Evolutionary conservation across 2,329 filamentous ascomycete genomes (phyloP).

Genomic region (Eutypella sp.): DNA sequence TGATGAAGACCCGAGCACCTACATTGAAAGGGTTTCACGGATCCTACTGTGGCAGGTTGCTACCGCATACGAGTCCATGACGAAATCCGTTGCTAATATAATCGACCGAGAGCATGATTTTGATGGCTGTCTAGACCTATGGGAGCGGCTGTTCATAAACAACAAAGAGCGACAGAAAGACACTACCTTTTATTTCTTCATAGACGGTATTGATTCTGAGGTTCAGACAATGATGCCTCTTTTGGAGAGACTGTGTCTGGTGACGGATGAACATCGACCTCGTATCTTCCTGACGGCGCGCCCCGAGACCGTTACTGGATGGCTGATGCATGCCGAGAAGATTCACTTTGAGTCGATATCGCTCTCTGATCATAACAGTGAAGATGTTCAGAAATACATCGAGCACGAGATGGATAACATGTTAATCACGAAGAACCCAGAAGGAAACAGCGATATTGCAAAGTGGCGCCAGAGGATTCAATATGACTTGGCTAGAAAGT

Average conservation of each 20-base stretch:
- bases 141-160: constrained; percentile 26
- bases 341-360: constrained; percentile 16
- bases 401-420: constrained; percentile 25
- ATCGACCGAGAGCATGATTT: constrained; percentile 21
- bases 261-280: constrained; percentile 13
- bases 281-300: constrained; percentile 24
- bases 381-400: constrained; percentile 28
- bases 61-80: constrained; percentile 27
- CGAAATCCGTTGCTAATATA: constrained; percentile 24
- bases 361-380: constrained; percentile 19
- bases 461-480: constrained; percentile 30
- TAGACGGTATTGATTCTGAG: constrained; percentile 23
- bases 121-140: constrained; percentile 23
- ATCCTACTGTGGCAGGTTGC: constrained; percentile 29
- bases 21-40: constrained; percentile 20
- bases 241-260: constrained; percentile 17
- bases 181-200: constrained; percentile 28
- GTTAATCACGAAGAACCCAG: constrained; percentile 23
- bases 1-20: constrained; percentile 18
- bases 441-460: constrained; percentile 17
- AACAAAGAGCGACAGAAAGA: constrained; percentile 27
- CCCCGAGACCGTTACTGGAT: constrained; percentile 14
- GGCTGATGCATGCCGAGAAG: constrained; percentile 7
- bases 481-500: constrained; percentile 21
- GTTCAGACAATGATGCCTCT: constrained; percentile 16